These are phyloP conservation scores for Podospora fimiseda DNA, from an alignment of 495 filamentous ascomycete species.

Conservation along the genomic window DNA sequence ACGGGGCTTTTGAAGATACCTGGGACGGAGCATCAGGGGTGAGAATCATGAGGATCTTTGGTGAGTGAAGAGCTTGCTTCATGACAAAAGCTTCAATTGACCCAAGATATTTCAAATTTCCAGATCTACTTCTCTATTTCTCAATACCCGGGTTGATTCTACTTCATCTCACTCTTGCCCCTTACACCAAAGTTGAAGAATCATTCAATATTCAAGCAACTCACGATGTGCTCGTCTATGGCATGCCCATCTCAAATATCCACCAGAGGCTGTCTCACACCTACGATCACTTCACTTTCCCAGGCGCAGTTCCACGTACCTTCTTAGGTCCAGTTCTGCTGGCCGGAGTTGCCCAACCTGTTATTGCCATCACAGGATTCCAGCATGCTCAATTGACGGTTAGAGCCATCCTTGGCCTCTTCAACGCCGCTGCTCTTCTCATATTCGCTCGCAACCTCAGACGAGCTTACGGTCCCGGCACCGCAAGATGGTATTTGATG, in stretches of 20 bases:
- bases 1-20: neutral
- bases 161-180: slow-evolving; percentile 69
- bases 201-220: slow-evolving; percentile 96
- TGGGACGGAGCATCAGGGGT: neutral
- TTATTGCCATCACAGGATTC: slow-evolving; percentile 44
- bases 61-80: neutral
- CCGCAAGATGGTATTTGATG: slow-evolving; percentile 75
- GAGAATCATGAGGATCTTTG: neutral
- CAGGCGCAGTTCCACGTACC: slow-evolving; percentile 83
- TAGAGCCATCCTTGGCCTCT: slow-evolving; percentile 68
- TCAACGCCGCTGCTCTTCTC: slow-evolving; percentile 64
- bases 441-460: slow-evolving; percentile 57
- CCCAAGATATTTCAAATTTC: neutral
- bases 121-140: slow-evolving; percentile 48
- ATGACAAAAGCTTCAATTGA: neutral
- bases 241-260: slow-evolving; percentile 56
- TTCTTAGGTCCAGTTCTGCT: slow-evolving; percentile 76
- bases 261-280: slow-evolving; percentile 41
- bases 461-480: slow-evolving; percentile 59
- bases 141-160: slow-evolving; percentile 62
- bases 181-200: slow-evolving; percentile 98
- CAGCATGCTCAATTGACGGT: slow-evolving; percentile 50
- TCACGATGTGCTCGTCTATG: slow-evolving; percentile 81
- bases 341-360: slow-evolving; percentile 59
- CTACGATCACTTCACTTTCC: slow-evolving; percentile 91